These are phyloP conservation scores for Teratosphaeria zuluensis DNA, from an alignment of 2,329 filamentous ascomycete genomes.

Conservation along the genomic window DNA sequence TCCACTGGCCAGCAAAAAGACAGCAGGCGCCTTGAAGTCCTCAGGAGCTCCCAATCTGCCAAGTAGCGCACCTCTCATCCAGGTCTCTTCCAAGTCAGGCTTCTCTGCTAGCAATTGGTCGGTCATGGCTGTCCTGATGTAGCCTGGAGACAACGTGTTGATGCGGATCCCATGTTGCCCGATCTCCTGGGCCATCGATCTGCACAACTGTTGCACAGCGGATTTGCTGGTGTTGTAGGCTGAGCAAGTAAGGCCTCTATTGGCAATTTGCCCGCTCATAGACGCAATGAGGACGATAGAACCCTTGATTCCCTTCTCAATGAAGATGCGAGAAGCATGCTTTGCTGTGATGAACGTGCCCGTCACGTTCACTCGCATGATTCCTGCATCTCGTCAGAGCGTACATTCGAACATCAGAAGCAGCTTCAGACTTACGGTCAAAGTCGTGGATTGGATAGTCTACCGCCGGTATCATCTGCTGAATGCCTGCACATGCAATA, in stretches of 20 bases:
- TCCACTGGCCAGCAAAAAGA: conserved; percentile 58
- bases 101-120: conserved; percentile 29
- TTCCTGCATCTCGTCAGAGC: conserved; percentile 8
- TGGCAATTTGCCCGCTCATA: conserved; percentile 28
- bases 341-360: conserved; percentile 29
- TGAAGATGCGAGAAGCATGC: conserved; percentile 25
- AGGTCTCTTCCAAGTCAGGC: conserved; percentile 42
- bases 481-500: not conserved
- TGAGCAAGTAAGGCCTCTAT: conserved; percentile 37
- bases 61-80: conserved; percentile 46
- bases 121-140: conserved; percentile 29
- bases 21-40: conserved; percentile 55
- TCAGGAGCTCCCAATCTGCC: conserved; percentile 46
- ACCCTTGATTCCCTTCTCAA: conserved; percentile 20
- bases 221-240: conserved; percentile 49
- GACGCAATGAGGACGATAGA: conserved; percentile 31
- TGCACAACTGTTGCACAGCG: conserved; percentile 43
- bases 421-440: not conserved
- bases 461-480: not conserved
- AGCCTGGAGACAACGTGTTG: conserved; percentile 26
- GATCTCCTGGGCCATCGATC: conserved; percentile 47
- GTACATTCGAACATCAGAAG: conserved; percentile 24
- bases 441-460: conserved; percentile 33
- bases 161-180: conserved; percentile 27
- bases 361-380: conserved; percentile 30